Evolutionary conservation across 2,329 filamentous ascomycete genomes (phyloP), one percentile per base, ranked within the genome.

Genomic region (Lecanoromycetidae sp.): DNA sequence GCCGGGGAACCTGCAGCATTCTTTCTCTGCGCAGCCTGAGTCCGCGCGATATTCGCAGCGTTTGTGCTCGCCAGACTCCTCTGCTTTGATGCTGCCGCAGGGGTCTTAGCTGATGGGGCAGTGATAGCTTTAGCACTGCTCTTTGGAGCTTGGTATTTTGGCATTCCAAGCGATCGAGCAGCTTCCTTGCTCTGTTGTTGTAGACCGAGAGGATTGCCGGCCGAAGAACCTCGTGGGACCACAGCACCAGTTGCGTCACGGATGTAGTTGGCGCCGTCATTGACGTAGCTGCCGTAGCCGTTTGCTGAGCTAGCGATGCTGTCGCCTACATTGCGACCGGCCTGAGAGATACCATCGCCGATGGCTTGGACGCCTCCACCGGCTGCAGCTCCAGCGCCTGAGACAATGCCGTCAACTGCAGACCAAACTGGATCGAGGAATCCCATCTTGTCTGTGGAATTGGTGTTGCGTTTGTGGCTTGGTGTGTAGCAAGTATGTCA

Each of bases 291-390:
- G 43, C 55, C 57, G 40, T 74, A 72, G 12, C 72, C 72, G 34
- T 75, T 75, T n/a, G 79, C 71, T 5, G 71, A 75, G 41, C 75
- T 75, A 54, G 80, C 76, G 47, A 71, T 74, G 15, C 50, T 35
- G 34, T 58, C 55, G 48, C 58, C 58, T 8, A 80, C 63, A 43
- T 75, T 76, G 57, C 76, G 74, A n/a, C 72, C 71, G 19, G 71
- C 71, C 2, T 64, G 65, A 60, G 72, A 75, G 15, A 65, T 63
- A 19, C 65, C 65, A 33, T 63, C 63, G 3, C 61, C 61, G 55
- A 72, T 66, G 12, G 58, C 56, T 48, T 49, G 33, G 34, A 48
- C 35, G 32, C 38, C 40, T 13, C 46, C 46, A 17, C 51, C 51
- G 29, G 44, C 44, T 12, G 46, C 41, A 19, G 48, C 30, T n/a